Percentiles rank a stretch among this genome's conserved stretches.
Conservation (phyloP, 768 basidiomycete genomes). For the Kondoa subrosea region DNA sequence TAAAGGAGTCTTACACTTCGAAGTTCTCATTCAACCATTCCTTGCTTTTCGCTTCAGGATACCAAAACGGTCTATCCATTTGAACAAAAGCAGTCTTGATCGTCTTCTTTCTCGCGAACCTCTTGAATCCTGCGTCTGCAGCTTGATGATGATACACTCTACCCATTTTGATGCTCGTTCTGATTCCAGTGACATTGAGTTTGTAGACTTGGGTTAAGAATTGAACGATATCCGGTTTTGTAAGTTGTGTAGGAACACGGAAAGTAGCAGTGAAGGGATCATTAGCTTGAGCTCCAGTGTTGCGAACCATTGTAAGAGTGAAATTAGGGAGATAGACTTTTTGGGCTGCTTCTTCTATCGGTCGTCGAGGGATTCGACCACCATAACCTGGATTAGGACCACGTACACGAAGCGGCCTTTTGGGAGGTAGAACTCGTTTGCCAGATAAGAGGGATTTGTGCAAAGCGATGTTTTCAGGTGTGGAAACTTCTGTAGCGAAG, state of each 20-base stretch:
- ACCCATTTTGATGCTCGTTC: slow-evolving; percentile 27
- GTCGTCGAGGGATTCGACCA: not conserved
- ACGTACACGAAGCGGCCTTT: not conserved
- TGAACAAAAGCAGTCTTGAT: slow-evolving; percentile 26
- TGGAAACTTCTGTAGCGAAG: not conserved
- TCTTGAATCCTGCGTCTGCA: slow-evolving; percentile 17
- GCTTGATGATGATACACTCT: slow-evolving; percentile 17
- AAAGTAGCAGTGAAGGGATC: slow-evolving; percentile 28
- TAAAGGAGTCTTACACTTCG: slow-evolving; percentile 20
- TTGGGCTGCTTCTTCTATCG: slow-evolving; percentile 8
- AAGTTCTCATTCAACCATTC: slow-evolving; percentile 28
- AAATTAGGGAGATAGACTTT: slow-evolving; percentile 25
- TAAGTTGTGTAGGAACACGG: slow-evolving; percentile 25
- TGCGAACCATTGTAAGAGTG: slow-evolving; percentile 27
- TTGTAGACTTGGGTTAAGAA: slow-evolving; percentile 28
- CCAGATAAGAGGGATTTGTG: not conserved
- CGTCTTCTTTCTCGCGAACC: slow-evolving; percentile 19
- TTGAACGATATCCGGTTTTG: slow-evolving; percentile 28
- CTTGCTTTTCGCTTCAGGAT: slow-evolving; percentile 22
- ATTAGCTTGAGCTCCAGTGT: slow-evolving; percentile 20
- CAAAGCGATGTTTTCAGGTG: not conserved
- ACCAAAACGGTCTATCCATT: slow-evolving; percentile 28
- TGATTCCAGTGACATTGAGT: slow-evolving; percentile 22
- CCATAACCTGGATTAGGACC: not conserved
- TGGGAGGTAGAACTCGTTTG: not conserved